Evolutionary conservation across 495 filamentous ascomycete genomes (phyloP), one percentile per base, ranked within the genome.

Genomic region (Rostrohypoxylon terebratum): DNA sequence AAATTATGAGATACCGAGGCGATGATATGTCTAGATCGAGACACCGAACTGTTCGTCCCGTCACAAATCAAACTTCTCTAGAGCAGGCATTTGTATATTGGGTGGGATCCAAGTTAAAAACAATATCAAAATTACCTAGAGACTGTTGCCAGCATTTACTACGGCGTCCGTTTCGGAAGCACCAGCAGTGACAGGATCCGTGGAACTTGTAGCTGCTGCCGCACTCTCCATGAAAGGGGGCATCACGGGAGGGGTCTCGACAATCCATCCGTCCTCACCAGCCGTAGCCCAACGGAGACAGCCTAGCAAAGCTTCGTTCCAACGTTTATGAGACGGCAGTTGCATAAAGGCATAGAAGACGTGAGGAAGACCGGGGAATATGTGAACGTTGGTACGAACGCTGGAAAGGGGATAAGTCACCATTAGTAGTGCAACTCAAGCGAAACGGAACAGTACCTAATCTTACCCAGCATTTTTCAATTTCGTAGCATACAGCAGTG

Each of bases 381-480:
- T 68, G 33, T 78, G 71, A 20, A 75, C 71, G 13, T 75, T 78
- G 11, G 76, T 78, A 33, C 60, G 66, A 9, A 76, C 69, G 14
- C 76, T 78, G 8, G 42, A 20, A 23, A 53, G 25, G 59, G 23
- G 11, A 1, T 20, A 42, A 18, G 57, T 31, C 9, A 53, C 28
- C 14, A 44, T 50, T 18, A 51, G 44, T 9, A 45, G n/a, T 2
- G 28, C 16, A 16, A 20, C 4, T 13, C 8, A 20, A 18, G n/a
- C 5, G 28, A 21, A 21, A 47, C 10, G 14, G 25, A n/a, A 13
- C 0, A 1, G 21, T 50, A n/a, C n/a, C n/a, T n/a, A n/a, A n/a
- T 28, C 84, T 77, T 75, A 86, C 85, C 83, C 82, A 71, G 80
- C 80, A 66, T 80, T 81, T 59, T 74, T 79, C 11, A 87, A 70